Conservation (phyloP, 768 basidiomycete species). For the Rhizopogon salebrosus region DNA sequence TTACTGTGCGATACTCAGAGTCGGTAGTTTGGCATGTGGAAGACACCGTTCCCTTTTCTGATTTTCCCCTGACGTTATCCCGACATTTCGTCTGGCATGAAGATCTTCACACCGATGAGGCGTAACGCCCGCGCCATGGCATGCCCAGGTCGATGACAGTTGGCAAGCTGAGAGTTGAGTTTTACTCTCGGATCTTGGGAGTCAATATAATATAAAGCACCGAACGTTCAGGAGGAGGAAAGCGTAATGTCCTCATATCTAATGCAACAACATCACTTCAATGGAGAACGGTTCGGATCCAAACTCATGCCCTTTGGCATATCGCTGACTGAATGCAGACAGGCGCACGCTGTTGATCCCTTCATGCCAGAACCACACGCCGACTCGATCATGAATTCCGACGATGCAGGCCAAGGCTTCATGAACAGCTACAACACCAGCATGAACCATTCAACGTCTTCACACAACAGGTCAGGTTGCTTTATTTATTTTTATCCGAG, state of each 20-base stretch:
- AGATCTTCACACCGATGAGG: background rate
- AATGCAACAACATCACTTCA: background rate
- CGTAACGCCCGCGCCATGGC: background rate
- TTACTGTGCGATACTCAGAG: background rate
- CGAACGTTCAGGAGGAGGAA: too few species aligned
- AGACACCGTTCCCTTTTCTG: too few species aligned
- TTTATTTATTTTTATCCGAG: background rate
- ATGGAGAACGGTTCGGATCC: background rate
- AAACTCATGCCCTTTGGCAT: background rate
- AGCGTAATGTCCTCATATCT: too few species aligned
- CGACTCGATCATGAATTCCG: background rate
- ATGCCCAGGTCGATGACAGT: too few species aligned
- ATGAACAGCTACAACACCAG: background rate
- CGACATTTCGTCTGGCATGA: background rate
- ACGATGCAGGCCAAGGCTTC: background rate
- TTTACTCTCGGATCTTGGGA: background rate
- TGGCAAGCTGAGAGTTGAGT: background rate
- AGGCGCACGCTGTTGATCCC: background rate
- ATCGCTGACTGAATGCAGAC: background rate
- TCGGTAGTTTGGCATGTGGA: background rate
- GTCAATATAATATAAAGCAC: background rate
- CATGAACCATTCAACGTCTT: background rate
- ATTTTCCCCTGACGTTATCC: background rate
- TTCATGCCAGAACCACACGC: background rate
- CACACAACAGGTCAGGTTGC: background rate